Conservation (phyloP, 495 filamentous ascomycete genomes). For the Tuber magnatum region DNA sequence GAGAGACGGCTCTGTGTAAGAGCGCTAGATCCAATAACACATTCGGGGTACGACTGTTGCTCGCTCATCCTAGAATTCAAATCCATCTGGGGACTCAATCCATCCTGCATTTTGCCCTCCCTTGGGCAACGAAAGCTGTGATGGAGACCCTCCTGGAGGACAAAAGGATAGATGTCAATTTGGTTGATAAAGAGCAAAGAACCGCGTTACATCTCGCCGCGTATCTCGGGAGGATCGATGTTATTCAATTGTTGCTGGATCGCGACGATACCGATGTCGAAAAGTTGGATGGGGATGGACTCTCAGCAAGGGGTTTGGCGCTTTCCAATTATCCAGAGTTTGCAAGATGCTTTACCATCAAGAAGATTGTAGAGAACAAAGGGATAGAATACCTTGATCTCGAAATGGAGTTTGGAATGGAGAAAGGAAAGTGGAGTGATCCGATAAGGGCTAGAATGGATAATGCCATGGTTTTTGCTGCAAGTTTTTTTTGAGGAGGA, state of each 20-base stretch:
- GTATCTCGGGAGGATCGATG: background rate
- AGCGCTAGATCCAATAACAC: background rate
- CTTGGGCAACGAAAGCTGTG: background rate
- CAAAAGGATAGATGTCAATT: background rate
- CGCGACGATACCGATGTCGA: background rate
- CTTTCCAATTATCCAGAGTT: background rate
- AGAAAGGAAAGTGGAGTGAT: background rate
- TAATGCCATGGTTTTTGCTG: background rate
- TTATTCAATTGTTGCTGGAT: background rate
- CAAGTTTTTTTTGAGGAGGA: background rate
- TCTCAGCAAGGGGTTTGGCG: background rate
- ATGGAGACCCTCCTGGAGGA: background rate
- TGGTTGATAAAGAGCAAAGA: background rate
- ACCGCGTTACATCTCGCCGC: background rate
- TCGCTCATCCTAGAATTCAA: background rate
- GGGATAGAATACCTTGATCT: background rate
- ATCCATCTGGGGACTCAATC: background rate
- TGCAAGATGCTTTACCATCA: background rate
- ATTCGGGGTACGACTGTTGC: background rate
- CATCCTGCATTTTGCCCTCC: background rate
- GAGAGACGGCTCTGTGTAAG: background rate
- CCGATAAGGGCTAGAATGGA: background rate
- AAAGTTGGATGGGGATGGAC: background rate
- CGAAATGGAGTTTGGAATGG: background rate
- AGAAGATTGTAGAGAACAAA: background rate